Evolutionary conservation across 2,329 filamentous ascomycete genomes (phyloP), one percentile per base, ranked within the genome.

Genomic region (Neofusicoccum umdonicola): DNA sequence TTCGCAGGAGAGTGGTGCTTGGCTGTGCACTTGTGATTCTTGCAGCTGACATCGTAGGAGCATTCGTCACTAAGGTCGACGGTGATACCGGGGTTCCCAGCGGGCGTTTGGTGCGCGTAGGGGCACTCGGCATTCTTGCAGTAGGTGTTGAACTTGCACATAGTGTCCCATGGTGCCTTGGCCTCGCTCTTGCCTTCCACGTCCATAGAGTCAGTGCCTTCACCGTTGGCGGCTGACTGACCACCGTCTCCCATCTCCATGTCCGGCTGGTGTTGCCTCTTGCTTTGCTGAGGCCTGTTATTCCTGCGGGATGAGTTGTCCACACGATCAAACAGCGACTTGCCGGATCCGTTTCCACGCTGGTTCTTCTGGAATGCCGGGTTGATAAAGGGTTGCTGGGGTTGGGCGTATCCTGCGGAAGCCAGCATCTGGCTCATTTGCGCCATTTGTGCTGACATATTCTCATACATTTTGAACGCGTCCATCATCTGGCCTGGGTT

Each of bases 71-170:
- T 86, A 69, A 93, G 84, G 76, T 98, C 95, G 65, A 98, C 83
- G 0, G 88, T 84, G 2, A 85, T 86, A 34, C 90, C 91, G 2
- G 90, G 89, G 3, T 92, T 90, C 37, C 94, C 93, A 2, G 91
- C 93, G 1, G 95, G 93, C 15, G 93, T 97, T 79, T 97, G 94
- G 73, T 99, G 95, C 17, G 92, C 95, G 76, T 92, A 99, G 69
- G 89, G 90, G 80, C 95, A 99, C 67, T 96, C 91, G 70, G 87
- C 88, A 78, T 96, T 96, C 44, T 90, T 91, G 81, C 95, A 99
- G 68, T 86, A 84, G 62, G 95, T 82, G 79, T 98, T 97, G 82
- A 88, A 99, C 72, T 90, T 92, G 86, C 95, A 99, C 67, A 94
- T 82, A 13, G 83, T 90, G 56, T 91, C 86, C 5, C 83, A 81